Evolutionary conservation across 2,329 filamentous ascomycete genomes (phyloP), one percentile per base, ranked within the genome.

Genomic region (Orbilia quercus): DNA sequence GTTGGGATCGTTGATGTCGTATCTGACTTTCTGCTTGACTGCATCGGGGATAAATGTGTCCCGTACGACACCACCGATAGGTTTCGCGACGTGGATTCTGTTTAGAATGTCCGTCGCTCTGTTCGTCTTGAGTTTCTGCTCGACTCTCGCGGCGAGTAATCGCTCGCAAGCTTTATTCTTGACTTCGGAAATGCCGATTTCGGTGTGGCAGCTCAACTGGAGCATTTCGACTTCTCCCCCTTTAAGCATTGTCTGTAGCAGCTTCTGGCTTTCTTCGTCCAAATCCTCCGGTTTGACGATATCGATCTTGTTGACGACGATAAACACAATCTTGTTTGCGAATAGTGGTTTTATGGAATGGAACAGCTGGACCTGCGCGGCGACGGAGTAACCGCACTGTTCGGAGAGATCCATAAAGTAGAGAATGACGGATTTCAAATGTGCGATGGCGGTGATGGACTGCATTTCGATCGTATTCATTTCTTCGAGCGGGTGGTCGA

Each of bases 391-490:
- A 69, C 95, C 95, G 78, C 93, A 97, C 84, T 96, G 92, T 84
- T 97, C 94, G 20, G 91, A 96, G 74, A 97, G 84, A 84, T 98
- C 94, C 91, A 98, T 96, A 80, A 98, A 98, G 82, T 98, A 98
- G 72, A 98, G 85, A 76, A 99, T 96, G 65, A 94, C 94, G 44
- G 93, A 96, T 78, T 94, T 88, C 80, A 99, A 85, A 84, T 99
- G 96, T 57, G 95, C 95, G 83, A 99, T 96, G 9, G 96, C 95
- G 16, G 94, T 98, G 77, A 99, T 97, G 75, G 91, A 91, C 84
- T 98, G 95, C 92, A 98, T 98, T 83, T 99, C 95, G 80, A 99
- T 99, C 2, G 95, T 98, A 83, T 97, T 96, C 95, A 98, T 99
- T 84, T 98, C 95, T 82, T 98, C 95, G 7, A 99, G 87, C 36